These are phyloP conservation scores for Cordyceps pruinosa DNA, from an alignment of 2,329 filamentous ascomycete genomes.

Conservation along the genomic window DNA sequence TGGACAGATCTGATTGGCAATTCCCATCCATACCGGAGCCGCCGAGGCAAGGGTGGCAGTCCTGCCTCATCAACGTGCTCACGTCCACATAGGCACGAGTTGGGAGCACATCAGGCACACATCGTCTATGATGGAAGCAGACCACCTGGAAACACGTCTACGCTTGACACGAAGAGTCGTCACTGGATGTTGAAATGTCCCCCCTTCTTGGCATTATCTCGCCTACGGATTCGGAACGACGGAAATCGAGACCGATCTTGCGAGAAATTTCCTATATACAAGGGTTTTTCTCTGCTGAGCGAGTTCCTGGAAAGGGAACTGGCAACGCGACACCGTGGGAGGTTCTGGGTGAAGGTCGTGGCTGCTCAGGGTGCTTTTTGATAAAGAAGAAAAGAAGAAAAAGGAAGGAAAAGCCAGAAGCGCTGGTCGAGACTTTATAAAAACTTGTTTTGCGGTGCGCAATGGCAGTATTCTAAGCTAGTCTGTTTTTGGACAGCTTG, in stretches of 20 bases:
- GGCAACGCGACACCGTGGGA: constrained; percentile 57
- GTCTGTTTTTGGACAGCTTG: constrained; percentile 4
- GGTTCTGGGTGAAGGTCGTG: constrained; percentile 53
- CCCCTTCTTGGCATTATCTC: constrained; percentile 55
- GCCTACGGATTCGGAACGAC: constrained; percentile 31
- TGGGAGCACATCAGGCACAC: too few species aligned
- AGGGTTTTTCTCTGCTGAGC: constrained; percentile 54
- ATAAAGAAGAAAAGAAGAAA: constrained; percentile 42
- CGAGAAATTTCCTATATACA: constrained; percentile 58
- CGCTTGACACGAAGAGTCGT: constrained; percentile 14
- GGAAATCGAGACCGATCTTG: constrained; percentile 29
- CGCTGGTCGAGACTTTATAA: not conserved
- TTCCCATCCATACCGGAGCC: too few species aligned
- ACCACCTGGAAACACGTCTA: too few species aligned
- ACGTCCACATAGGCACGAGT: too few species aligned
- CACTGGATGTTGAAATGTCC: constrained; percentile 39
- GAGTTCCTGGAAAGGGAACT: constrained; percentile 41
- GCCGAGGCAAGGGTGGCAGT: too few species aligned
- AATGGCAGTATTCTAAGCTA: constrained; percentile 8
- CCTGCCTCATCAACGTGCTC: too few species aligned
- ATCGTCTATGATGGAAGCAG: too few species aligned
- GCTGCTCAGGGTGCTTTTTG: constrained; percentile 58
- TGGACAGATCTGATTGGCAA: too few species aligned
- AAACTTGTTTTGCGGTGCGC: constrained; percentile 6
- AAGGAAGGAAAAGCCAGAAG: constrained; percentile 16